Conservation (phyloP, 2,329 filamentous ascomycete species). For the Fusarium heterosporum region DNA sequence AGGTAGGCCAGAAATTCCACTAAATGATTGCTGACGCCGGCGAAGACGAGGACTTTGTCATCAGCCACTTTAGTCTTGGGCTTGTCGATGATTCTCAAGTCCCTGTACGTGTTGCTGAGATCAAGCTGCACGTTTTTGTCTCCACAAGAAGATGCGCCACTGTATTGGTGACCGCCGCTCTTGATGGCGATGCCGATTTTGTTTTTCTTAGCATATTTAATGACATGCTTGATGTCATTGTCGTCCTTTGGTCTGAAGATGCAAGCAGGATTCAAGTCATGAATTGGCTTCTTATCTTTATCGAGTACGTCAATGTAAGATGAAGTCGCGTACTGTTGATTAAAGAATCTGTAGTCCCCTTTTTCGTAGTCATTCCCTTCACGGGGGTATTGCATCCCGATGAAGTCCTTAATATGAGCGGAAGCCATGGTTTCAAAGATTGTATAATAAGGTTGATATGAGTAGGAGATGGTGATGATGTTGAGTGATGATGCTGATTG, state of each 20-base stretch:
- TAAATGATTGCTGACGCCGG: not conserved
- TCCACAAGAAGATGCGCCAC: not conserved
- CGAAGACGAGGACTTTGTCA: not conserved
- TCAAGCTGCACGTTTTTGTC: not conserved
- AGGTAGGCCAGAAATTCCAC: not conserved
- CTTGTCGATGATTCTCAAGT: not conserved
- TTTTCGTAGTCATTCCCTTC: not conserved
- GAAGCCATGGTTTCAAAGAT: not conserved
- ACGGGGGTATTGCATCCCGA: slow-evolving; percentile 1
- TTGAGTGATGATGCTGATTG: no score
- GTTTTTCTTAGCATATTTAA: not conserved
- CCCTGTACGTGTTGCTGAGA: not conserved
- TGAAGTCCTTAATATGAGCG: not conserved
- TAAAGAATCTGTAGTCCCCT: not conserved
- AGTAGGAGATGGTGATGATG: no score
- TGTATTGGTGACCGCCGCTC: not conserved
- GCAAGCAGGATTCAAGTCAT: not conserved
- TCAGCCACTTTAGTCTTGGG: not conserved
- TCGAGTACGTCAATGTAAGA: not conserved
- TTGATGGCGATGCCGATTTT: not conserved
- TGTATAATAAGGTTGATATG: not conserved
- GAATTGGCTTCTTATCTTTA: not conserved
- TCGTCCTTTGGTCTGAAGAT: not conserved
- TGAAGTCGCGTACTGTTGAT: not conserved
- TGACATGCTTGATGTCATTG: not conserved